Evolutionary conservation across 257 asterid genomes (phyloP).

Genomic region (Salvia rosmarinus): DNA sequence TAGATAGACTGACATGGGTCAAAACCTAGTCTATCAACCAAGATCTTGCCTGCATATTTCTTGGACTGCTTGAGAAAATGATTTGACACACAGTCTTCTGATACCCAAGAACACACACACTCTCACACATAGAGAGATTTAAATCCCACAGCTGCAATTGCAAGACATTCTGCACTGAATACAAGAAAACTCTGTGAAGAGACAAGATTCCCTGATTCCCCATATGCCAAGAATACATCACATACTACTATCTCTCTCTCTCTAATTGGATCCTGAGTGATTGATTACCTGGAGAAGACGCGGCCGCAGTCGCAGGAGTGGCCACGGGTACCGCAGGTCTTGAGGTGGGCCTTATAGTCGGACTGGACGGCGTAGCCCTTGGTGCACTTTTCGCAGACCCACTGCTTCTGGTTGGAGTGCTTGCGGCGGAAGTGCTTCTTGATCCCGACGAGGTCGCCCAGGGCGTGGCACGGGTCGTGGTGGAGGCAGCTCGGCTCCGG

Average conservation of each 20-base stretch:
- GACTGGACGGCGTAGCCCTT: slow-evolving; percentile 79
- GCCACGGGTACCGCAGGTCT: slow-evolving; percentile 76
- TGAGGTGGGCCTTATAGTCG: slow-evolving; percentile 71
- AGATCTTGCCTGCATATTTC: slow-evolving; percentile 37
- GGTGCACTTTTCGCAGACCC: slow-evolving; percentile 68
- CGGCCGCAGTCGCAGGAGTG: slow-evolving; percentile 78
- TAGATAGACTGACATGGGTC: slow-evolving; percentile 28
- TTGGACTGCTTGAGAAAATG: slow-evolving; percentile 37
- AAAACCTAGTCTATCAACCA: slow-evolving; percentile 41
- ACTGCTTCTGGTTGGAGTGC: slow-evolving; percentile 67
- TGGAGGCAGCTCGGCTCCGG: slow-evolving; percentile 76
- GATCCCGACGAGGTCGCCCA: slow-evolving; percentile 76
- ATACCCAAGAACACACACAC: slow-evolving; percentile 17
- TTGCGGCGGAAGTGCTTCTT: slow-evolving; percentile 73
- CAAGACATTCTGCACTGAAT: slow-evolving; percentile 52
- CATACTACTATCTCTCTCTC: background rate
- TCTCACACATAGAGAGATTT: background rate
- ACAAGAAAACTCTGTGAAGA: slow-evolving; percentile 39
- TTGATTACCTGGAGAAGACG: slow-evolving; percentile 55
- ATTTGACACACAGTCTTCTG: slow-evolving; percentile 42
- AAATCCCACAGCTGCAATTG: slow-evolving; percentile 22
- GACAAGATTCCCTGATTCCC: slow-evolving; percentile 38
- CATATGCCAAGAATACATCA: slow-evolving; percentile 16
- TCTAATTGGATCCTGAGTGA: too few species aligned
- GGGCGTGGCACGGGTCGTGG: slow-evolving; percentile 77